Evolutionary conservation across 2,329 filamentous ascomycete genomes (phyloP), one percentile per base, ranked within the genome.

Genomic region (Colletotrichum abscissum): DNA sequence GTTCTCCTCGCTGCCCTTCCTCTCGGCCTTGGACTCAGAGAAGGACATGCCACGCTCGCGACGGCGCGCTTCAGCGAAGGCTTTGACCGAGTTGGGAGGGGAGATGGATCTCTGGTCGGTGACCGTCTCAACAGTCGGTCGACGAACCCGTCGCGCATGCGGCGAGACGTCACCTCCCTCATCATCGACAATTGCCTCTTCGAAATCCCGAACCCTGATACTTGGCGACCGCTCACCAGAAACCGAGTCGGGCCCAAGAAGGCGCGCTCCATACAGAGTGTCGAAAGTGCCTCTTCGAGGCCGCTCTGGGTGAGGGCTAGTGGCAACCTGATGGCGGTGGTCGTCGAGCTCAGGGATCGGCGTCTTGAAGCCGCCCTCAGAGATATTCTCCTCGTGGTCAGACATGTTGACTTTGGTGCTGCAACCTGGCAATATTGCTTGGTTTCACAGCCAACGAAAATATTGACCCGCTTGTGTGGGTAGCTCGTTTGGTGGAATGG

Each of bases 71-170:
- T 97, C 94, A 22, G 97, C 97, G 82, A 99, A 99, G 4, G 97
- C 97, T 82, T 98, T 97, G 64, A 99, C 95, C 0, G 97, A 99
- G 82, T 98, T 99, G 8, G 97, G 97, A 12, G 96, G 96, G 6
- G 97, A 98, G 2, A 90, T 86, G 1, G 94, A 95, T 68, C 94
- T 89, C 60, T 89, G 90, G 26, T 90, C 88, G 28, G 85, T 81
- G 58, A 86, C 82, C 1, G 89, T 90, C 38, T 88, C 88, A 67
- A 92, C 85, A 63, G 89, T 89, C 69, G 88, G 86, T 69, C 89
- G 88, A 19, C 90, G 89, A 71, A 84, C 85, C 49, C 84, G 87
- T 7, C 84, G 81, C 38, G 79, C 76, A 22, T 80, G 80, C 7
- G 84, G 84, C n/a, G 88, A 87, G 7, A 81, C 76, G 26, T 84